These are phyloP conservation scores for Pseudozyma sp. DNA, from an alignment of 1,284 basidiomycete species.

Conservation along the genomic window DNA sequence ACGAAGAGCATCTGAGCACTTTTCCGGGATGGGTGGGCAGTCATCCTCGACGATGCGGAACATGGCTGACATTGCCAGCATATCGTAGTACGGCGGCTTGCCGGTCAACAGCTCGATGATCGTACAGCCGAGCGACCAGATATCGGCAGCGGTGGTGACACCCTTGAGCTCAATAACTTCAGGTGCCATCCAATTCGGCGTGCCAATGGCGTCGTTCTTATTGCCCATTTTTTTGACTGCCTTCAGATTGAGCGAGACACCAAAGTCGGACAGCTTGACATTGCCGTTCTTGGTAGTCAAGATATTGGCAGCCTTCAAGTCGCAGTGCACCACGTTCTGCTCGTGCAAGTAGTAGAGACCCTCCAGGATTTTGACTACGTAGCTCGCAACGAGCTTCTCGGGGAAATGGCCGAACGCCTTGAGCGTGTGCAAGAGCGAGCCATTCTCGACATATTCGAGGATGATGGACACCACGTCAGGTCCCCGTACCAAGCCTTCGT, in stretches of 20 bases:
- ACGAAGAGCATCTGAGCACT: slow-evolving; percentile 78
- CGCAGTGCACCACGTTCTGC: slow-evolving; percentile 78
- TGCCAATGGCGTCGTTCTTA: slow-evolving; percentile 78
- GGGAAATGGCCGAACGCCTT: slow-evolving; percentile 80
- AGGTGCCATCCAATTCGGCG: slow-evolving; percentile 98
- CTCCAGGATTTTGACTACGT: slow-evolving; percentile 83
- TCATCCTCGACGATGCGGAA: slow-evolving; percentile 94
- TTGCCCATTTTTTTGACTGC: slow-evolving; percentile 78
- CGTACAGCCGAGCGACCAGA: slow-evolving; percentile 95
- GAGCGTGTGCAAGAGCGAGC: slow-evolving; percentile 82
- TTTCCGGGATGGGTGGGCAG: slow-evolving; percentile 84
- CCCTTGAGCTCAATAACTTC: slow-evolving; percentile 83
- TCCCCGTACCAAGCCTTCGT: slow-evolving; percentile 78
- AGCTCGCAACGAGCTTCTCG: slow-evolving; percentile 96
- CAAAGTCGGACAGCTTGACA: slow-evolving; percentile 74
- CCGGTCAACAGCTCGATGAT: slow-evolving; percentile 93
- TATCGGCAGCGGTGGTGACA: slow-evolving; percentile 74
- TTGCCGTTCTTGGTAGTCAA: slow-evolving; percentile 74
- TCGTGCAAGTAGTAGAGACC: slow-evolving; percentile 97
- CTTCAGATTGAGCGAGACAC: slow-evolving; percentile 70
- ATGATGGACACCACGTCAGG: slow-evolving; percentile 68
- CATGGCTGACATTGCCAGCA: slow-evolving; percentile 73
- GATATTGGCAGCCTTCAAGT: slow-evolving; percentile 74
- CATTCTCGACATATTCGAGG: slow-evolving; percentile 73
- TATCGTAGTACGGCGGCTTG: slow-evolving; percentile 86